Conservation (phyloP, 169 alveolate species). For the Plasmodium berghei region DNA sequence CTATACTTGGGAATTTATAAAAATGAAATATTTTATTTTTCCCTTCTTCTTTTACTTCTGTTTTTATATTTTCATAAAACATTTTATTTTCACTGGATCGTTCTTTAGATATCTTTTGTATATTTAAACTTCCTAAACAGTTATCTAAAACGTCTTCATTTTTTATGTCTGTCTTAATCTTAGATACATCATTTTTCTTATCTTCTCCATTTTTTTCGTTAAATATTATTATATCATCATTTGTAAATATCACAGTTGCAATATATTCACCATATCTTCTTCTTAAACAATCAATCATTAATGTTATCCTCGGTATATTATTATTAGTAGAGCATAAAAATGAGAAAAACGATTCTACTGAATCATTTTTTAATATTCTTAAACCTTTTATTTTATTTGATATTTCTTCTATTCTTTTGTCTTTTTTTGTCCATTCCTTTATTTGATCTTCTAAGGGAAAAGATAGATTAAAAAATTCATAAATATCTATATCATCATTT, state of each 20-base stretch:
- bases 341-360: conserved; percentile 85
- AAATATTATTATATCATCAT: conserved; percentile 16
- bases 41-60: conserved; percentile 36
- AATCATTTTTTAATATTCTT: conserved; percentile 80
- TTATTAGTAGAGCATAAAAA: conserved; percentile 88
- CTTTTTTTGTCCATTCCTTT: conserved; percentile 73
- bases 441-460: conserved; percentile 72
- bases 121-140: neutral
- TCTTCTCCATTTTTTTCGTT: neutral
- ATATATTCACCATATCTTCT: conserved; percentile 75
- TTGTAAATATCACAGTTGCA: conserved; percentile 60
- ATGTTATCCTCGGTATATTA: conserved; percentile 84
- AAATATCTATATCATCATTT: conserved; percentile 20
- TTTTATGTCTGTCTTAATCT: neutral
- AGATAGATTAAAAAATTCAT: conserved; percentile 46
- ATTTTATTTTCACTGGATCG: conserved; percentile 15
- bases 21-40: conserved; percentile 40
- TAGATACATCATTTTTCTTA: neutral
- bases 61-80: conserved; percentile 52
- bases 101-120: neutral
- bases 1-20: conserved; percentile 80
- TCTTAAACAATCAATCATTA: conserved; percentile 78
- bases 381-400: conserved; percentile 77
- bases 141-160: neutral
- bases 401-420: conserved; percentile 77